Conservation (phyloP, 352 stramenopile species). For the Phytophthora capsici region DNA sequence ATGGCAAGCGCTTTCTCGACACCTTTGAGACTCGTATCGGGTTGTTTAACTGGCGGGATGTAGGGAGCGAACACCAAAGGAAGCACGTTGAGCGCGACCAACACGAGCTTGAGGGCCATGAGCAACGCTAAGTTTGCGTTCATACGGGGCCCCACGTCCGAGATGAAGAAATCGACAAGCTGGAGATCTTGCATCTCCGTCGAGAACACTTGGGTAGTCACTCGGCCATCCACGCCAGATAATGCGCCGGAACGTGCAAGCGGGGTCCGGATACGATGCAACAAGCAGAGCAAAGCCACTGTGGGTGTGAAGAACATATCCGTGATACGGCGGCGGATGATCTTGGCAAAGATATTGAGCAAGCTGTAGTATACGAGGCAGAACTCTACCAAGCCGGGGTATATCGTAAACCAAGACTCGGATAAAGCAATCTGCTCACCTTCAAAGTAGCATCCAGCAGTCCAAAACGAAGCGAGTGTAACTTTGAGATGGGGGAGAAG, state of each 20-base stretch:
- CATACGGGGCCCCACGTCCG: constrained; percentile 33
- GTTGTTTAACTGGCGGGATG: constrained; percentile 33
- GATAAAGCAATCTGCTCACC: constrained; percentile 49
- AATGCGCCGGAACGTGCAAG: constrained; percentile 20
- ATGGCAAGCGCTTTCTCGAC: constrained; percentile 39
- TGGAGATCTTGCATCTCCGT: constrained; percentile 35
- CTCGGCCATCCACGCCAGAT: constrained; percentile 38
- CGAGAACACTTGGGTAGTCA: constrained; percentile 36
- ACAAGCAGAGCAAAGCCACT: constrained; percentile 39
- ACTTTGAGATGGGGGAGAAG: constrained; percentile 50
- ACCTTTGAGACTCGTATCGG: constrained; percentile 19
- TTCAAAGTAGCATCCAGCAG: constrained; percentile 49
- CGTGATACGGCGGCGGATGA: constrained; percentile 38
- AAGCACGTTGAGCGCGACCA: constrained; percentile 45
- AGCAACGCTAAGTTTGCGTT: constrained; percentile 41
- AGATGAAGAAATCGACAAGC: constrained; percentile 50
- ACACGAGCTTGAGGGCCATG: constrained; percentile 51
- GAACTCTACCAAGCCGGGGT: constrained; percentile 46
- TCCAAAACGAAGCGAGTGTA: constrained; percentile 50
- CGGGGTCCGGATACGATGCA: constrained; percentile 40
- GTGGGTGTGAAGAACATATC: constrained; percentile 49
- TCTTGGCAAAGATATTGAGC: constrained; percentile 51
- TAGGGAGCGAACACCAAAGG: constrained; percentile 39
- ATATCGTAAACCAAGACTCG: constrained; percentile 59
- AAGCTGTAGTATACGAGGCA: constrained; percentile 52